Conservation (phyloP, 768 basidiomycete species). For the Dentipellis fragilis region DNA sequence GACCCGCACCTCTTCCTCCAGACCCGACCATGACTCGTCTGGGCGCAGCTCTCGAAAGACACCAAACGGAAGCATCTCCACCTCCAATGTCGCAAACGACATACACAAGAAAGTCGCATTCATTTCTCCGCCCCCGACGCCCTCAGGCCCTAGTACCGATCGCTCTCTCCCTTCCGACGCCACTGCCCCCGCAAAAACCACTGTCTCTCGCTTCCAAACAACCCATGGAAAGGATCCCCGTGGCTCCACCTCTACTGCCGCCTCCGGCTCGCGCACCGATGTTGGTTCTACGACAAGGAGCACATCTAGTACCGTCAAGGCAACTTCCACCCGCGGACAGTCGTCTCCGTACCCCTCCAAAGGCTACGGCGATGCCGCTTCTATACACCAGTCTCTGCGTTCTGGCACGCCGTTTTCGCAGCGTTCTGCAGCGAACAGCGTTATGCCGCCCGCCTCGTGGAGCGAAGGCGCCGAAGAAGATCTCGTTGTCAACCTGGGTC, state of each 20-base stretch:
- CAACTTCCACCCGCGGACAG: conserved; percentile 53
- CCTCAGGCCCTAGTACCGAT: conserved; percentile 35
- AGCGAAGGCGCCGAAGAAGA: conserved; percentile 93
- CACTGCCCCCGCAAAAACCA: conserved; percentile 43
- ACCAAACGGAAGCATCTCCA: conserved; percentile 24
- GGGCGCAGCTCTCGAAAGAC: conserved; percentile 30
- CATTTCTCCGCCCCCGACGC: conserved; percentile 70
- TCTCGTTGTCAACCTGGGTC: conserved; percentile 86
- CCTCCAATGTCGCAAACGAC: conserved; percentile 27
- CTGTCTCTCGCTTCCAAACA: conserved; percentile 69
- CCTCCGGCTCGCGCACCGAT: conserved; percentile 56
- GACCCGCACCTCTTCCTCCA: conserved; percentile 11
- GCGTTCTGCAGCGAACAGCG: conserved; percentile 64
- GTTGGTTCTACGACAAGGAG: conserved; percentile 31
- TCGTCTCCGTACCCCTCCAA: conserved; percentile 53
- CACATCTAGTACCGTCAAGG: conserved; percentile 32
- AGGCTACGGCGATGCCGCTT: conserved; percentile 33
- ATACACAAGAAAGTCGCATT: conserved; percentile 83
- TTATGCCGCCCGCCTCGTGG: conserved; percentile 77
- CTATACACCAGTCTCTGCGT: conserved; percentile 56
- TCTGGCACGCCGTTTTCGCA: conserved; percentile 78
- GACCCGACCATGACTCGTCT: conserved; percentile 22
- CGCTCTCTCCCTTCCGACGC: conserved; percentile 41
- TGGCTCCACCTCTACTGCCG: conserved; percentile 53
- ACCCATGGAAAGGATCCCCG: conserved; percentile 62